Evolutionary conservation across 306 rosid genomes (phyloP).

Genomic region (Citrullus colocynthis): DNA sequence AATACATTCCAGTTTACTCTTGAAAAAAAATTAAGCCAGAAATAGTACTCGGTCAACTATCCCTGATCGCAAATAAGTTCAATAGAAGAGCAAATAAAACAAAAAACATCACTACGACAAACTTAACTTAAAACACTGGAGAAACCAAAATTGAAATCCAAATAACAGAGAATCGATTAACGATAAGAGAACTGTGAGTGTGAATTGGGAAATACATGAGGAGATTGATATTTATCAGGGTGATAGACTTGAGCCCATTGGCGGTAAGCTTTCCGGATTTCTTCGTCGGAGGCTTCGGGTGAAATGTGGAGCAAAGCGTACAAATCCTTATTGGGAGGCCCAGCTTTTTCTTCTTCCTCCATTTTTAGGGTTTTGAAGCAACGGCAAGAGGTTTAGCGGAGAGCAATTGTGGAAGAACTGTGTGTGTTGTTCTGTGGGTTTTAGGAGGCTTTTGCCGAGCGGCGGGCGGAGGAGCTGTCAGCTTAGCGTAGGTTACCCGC

Average conservation of each 20-base stretch:
- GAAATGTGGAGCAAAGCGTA: slow-evolving; percentile 78
- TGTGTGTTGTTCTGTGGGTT: not conserved
- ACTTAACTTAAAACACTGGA: not conserved
- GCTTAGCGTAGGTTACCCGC: not conserved
- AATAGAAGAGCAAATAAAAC: not conserved
- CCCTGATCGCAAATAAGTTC: not conserved
- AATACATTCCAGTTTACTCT: not conserved
- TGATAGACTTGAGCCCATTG: slow-evolving; percentile 98
- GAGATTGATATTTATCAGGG: slow-evolving; percentile 86
- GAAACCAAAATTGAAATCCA: not conserved
- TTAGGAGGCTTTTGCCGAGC: slow-evolving; percentile 14
- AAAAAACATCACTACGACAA: not conserved
- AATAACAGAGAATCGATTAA: not conserved
- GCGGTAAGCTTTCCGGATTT: slow-evolving; percentile 88
- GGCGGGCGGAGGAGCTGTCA: not conserved
- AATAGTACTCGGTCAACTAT: not conserved
- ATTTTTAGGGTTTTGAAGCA: slow-evolving; percentile 32
- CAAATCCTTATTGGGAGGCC: slow-evolving; percentile 55
- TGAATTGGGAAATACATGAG: slow-evolving; percentile 27
- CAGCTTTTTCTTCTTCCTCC: slow-evolving; percentile 31
- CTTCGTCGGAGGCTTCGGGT: slow-evolving; percentile 93
- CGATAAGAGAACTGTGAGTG: not conserved
- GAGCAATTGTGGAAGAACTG: not conserved
- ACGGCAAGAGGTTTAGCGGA: slow-evolving; percentile 4
- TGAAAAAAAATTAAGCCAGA: not conserved